Percentiles rank a stretch among this genome's conserved stretches.
These are phyloP conservation scores for Amanita exitialis DNA, from an alignment of 768 basidiomycete species.

Conservation along the genomic window DNA sequence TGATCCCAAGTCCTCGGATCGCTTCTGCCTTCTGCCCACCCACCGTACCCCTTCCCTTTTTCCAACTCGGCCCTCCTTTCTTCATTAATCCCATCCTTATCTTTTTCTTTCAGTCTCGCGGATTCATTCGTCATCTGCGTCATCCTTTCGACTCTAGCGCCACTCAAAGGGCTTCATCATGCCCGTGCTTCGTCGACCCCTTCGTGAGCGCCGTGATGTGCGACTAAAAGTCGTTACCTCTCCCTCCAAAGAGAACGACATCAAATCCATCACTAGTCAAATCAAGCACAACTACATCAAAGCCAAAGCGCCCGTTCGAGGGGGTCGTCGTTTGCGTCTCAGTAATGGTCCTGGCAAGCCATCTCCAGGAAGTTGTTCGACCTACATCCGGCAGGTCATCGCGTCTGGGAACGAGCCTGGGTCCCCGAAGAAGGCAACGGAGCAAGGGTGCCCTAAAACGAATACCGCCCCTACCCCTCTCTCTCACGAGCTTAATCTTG, in stretches of 20 bases:
- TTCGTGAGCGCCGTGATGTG: conserved; percentile 17
- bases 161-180: conserved; percentile 6
- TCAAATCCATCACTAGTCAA: conserved; percentile 4
- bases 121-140: background rate
- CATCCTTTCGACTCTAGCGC: background rate
- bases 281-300: conserved; percentile 2
- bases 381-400: background rate
- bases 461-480: background rate
- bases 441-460: background rate
- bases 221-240: conserved; percentile 12
- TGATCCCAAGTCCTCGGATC: background rate
- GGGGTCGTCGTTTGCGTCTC: conserved; percentile 5
- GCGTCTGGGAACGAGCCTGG: background rate
- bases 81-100: background rate
- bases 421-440: background rate
- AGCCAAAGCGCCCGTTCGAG: conserved; percentile 1
- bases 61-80: background rate
- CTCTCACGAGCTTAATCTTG: conserved; percentile 2
- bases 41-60: background rate
- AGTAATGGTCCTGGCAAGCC: background rate
- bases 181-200: conserved; percentile 14
- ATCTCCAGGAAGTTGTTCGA: background rate
- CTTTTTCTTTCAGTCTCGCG: background rate
- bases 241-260: conserved; percentile 6
- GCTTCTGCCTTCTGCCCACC: conserved; percentile 1